Base-by-base conservation (phyloP, 306 rosid genomes). In the Cucumis hystrix region DNA sequence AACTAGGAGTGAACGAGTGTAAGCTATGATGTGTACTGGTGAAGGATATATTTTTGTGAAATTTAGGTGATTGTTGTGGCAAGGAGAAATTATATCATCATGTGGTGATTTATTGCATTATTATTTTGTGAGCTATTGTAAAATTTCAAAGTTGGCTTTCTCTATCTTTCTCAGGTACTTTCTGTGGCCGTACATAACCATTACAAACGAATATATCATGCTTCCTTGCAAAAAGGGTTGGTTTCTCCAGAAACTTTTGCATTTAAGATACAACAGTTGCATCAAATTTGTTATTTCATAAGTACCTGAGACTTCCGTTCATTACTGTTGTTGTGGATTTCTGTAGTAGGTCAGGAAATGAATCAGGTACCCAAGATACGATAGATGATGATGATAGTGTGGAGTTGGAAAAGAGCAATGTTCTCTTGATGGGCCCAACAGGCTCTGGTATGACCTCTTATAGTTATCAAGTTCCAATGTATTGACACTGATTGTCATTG, bases 151-250 rank as follows among this genome's bases (percentile, higher is more conserved):
- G 30, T 57, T 35, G 75, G 84, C 59, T 79, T 79, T 79, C 52
- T 87, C 72, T 83, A 83, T 81, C 51, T 66, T 70, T 76, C 86
- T 78, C 89, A 94, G 98, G 96, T 94, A 83, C 96, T 94, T 77
- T 87, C 98, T 81, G 98, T 94, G 76, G 98, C 97, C 67, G 98
- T 94, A 80, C 91, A 94, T 87, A 94, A 94, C 82, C 98, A 94
- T 88, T 94, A 92, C 79, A 94, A 94, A 83, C 87, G 98, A 89
- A 92, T 94, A 66, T 85, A 87, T 82, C 91, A 92, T 65, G 85
- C 92, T 80, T 86, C 95, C 62, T 55, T 84, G 81, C 89, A 57
- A 67, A 94, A 90, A 88, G 89, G 97, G 98, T 94, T 81, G 76
- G 98, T 84, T 81, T 71, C 82, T 79, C 51, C 52, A 58, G 25